Evolutionary conservation across 139 green algal species (phyloP), one percentile per base, ranked within the genome.

Genomic region (Chlorella sp.): DNA sequence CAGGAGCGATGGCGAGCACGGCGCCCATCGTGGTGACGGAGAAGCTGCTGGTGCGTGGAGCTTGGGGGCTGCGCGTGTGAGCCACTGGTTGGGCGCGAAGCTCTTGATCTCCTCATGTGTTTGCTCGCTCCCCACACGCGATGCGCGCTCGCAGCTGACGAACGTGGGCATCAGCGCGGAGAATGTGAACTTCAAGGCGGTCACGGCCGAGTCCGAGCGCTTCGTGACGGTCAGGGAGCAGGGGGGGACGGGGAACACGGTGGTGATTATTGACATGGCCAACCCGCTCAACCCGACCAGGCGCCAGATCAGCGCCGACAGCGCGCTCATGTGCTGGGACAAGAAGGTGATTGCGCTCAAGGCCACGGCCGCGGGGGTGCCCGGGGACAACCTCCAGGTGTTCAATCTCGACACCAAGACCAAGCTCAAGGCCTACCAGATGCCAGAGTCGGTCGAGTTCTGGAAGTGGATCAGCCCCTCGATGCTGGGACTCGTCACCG

Each of bases 391-490:
- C 34, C 86, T 99, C 59, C 95, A 99, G 79, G 93, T 99, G 24
- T 99, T 99, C 83, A 96, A 99, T 88, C 85, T 99, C 70, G 96
- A 96, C 42, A 90, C 83, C 27, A 99, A 99, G 91, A 82, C 85
- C n/a, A 99, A 99, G 86, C 88, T 99, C 60, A 98, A 98, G 85
- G 88, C 88, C 0, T 89, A 95, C 75, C 87, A 96, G 76, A 98
- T 98, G 87, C 82, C 87, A 10, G 90, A 99, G 86, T 81, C 85
- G 27, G 91, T 97, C 22, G 92, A 97, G 68, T 99, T 96, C 79
- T 99, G 96, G 96, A 98, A 97, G 76, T 99, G 96, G 96, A 91
- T 97, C 62, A 88, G 72, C 24, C 50, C 83, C 61, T 86, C 73
- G 14, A 88, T 87, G 76, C 74, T 99, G 49, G 96, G 95, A 30